Evolutionary conservation across 163 green algal species (phyloP).

Genomic region (Chlamydomonas reinhardtii): DNA sequence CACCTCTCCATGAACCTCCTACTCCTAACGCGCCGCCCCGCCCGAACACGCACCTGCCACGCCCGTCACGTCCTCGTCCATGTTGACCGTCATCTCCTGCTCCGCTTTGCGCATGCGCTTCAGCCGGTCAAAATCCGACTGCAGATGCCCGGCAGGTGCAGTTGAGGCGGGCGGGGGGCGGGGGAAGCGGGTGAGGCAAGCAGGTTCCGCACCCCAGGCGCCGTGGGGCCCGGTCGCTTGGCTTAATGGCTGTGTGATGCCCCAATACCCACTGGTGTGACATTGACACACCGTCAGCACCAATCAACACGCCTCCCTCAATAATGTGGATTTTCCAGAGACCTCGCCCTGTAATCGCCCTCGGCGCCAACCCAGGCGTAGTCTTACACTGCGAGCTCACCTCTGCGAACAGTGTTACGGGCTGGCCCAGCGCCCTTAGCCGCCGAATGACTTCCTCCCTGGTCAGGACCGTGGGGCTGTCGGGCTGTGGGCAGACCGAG

Average conservation of each 20-base stretch:
- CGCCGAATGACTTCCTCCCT: constrained; percentile 88
- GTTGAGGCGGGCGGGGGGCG: too few species aligned
- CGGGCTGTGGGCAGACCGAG: constrained; percentile 3
- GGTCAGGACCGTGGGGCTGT: constrained; percentile 60
- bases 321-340: too few species aligned
- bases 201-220: background rate
- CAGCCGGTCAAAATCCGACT: constrained; percentile 68
- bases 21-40: too few species aligned
- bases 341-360: too few species aligned
- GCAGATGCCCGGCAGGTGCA: background rate
- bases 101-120: constrained; percentile 71
- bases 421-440: constrained; percentile 86
- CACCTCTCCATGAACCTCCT: too few species aligned
- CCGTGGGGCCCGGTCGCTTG: too few species aligned
- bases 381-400: constrained; percentile 3
- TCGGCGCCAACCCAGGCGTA: too few species aligned
- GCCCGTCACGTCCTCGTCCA: constrained; percentile 75
- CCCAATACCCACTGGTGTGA: too few species aligned
- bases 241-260: too few species aligned
- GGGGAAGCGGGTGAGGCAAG: too few species aligned
- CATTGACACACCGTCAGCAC: too few species aligned
- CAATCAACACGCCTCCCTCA: too few species aligned
- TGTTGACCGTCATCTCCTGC: constrained; percentile 67
- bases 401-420: constrained; percentile 94
- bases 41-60: constrained; percentile 46